Evolutionary conservation across 805 yeast species (phyloP), one percentile per base, ranked within the genome.

Genomic region (Yamadazyma laniorum): DNA sequence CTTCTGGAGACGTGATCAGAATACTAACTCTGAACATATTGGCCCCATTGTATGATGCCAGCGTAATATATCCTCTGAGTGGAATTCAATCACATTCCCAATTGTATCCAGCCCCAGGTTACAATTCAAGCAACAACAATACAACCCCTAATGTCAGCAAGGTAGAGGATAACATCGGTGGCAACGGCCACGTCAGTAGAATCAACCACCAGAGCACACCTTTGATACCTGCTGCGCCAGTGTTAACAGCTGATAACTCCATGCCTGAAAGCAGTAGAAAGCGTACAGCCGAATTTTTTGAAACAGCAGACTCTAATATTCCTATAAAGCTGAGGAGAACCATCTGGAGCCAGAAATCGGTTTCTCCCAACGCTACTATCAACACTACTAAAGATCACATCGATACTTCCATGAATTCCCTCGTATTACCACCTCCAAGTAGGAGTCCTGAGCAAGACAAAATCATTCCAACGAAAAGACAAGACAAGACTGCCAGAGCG

Each of bases 381-480:
- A 38, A 38, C 18, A 18, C 23, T 15, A 12, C 40, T 11, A 25
- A n/a, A 12, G 35, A 36, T 11, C 5, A 19, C 33, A 11, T 40
- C 36, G 38, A 37, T 39, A 17, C 39, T 37, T 23, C 37, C 30
- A 18, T 23, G 26, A 29, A 29, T 27, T 34, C 42, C n/a, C 34
- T 30, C 5, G 27, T 26, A 1, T 47, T 67, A 18, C 65, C 70
- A 1, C 73, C 74, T 6, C 73, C 73, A 1, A 30, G 32, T 1
- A 40, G 39, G 7, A 41, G 40, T 18, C 27, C 26, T 5, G 50
- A 48, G 22, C 25, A 6, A 11, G 37, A 39, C 29, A 29, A 38
- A 16, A 18, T 36, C 2, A 61, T 67, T 14, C 74, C 74, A 1
- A 47, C 50, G 17, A 67, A 67, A 39, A 42, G 46, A 18, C 37